Base-by-base conservation (phyloP, 306 rosid species). In the Cicer pinnatifidum region DNA sequence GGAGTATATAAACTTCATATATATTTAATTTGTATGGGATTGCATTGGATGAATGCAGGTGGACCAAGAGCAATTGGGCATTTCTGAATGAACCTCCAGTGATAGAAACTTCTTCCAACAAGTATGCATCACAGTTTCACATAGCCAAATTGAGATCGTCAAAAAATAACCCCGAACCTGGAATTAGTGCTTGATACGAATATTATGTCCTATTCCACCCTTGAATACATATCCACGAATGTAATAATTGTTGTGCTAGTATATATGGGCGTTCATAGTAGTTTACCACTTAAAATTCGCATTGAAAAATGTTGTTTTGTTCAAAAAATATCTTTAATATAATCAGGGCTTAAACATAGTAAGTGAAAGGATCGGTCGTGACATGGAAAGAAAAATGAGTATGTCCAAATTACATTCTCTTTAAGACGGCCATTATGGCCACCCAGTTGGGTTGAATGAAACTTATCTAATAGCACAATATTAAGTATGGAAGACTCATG, bases 1-100 rank as follows among this genome's bases (percentile, higher is more conserved):
- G 20, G 56, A 52, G 54, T 41, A 28, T 16, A 13, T 39, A 52
- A 8, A 10, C 1, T 15, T 51, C 2, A 13, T 50, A 8, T 5
- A 23, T 50, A 8, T 5, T 28, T 33, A 5, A 15, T 77, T 41
- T 28, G 7, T 1, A 19, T 38, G 23, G 73, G 75, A 38, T 7
- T 52, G 17, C 6, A 7, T 59, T 60, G 45, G 11, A 7, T 67
- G 82, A 3, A 23, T 69, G 75, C 66, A 93, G 98, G 98, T 93
- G 98, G 98, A 91, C 90, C 0, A 85, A 79, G 77, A 89, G 98
- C 72, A 91, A 63, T 75, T 93, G 85, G 96, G 98, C 98, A 10
- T 93, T 93, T 89, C 88, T 93, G 70, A 93, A 93, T 44, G 97
- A 93, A 39, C 88, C 93, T 9, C 97, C 97, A 1, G 53, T 38